These are phyloP conservation scores for Claviceps sorghi DNA, from an alignment of 2,329 filamentous ascomycete species.

Conservation along the genomic window DNA sequence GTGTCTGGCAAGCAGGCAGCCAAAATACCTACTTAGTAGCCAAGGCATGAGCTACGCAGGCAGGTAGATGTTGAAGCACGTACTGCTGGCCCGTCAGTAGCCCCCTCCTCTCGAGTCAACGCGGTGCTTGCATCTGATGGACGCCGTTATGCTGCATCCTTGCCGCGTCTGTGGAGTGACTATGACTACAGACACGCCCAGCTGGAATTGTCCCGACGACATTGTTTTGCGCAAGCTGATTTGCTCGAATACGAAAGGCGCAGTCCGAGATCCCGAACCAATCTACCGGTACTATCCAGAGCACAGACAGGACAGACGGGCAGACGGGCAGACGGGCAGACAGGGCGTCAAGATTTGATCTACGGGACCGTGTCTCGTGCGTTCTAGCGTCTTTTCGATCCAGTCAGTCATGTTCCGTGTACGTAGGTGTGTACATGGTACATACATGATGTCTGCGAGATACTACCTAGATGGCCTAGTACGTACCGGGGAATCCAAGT, in stretches of 20 bases:
- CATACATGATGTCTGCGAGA: too few species aligned
- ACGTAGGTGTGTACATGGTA: background rate
- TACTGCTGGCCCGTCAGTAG: background rate
- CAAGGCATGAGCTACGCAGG: too few species aligned
- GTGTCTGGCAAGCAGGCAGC: too few species aligned
- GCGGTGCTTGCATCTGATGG: background rate
- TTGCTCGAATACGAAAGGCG: constrained; percentile 4
- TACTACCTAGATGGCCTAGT: too few species aligned
- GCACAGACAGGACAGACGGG: background rate
- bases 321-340: background rate
- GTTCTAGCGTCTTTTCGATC: background rate
- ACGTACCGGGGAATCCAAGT: too few species aligned
- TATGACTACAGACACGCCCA: background rate
- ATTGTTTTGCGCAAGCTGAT: constrained; percentile 1
- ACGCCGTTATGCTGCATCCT: background rate
- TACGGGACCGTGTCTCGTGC: background rate
- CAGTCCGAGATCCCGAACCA: constrained; percentile 6
- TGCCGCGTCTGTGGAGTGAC: background rate
- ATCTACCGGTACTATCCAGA: constrained; percentile 5
- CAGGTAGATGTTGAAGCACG: too few species aligned
- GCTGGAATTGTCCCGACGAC: background rate
- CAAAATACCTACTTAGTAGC: too few species aligned
- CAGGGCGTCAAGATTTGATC: background rate
- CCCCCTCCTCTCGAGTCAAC: background rate
- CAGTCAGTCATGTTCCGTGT: background rate